Conservation (phyloP, 768 basidiomycete genomes). For the Lentinula detonsa region DNA sequence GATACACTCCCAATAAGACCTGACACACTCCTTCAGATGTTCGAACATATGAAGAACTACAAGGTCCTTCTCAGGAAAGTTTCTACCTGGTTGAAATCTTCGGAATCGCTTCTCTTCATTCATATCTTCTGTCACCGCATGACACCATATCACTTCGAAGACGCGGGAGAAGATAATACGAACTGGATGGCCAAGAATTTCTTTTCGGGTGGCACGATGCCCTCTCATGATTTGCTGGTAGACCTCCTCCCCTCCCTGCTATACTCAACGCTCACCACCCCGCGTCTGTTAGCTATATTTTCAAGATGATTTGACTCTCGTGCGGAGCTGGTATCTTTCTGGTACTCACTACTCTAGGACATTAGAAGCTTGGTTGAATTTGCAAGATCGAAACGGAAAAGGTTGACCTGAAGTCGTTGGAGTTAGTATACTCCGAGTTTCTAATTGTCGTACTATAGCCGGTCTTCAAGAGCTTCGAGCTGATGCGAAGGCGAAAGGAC, state of each 20-base stretch:
- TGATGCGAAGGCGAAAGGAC: constrained; percentile 42
- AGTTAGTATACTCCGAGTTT: neutral
- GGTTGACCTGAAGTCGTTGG: constrained; percentile 15
- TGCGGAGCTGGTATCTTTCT: constrained; percentile 56
- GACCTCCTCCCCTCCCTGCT: neutral
- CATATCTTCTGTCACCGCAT: constrained; percentile 66
- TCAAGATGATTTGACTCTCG: constrained; percentile 53
- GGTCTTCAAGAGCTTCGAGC: constrained; percentile 43
- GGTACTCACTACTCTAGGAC: constrained; percentile 62
- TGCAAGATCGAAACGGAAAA: constrained; percentile 48
- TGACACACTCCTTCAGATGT: constrained; percentile 37
- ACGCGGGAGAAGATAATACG: constrained; percentile 26
- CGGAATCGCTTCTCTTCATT: constrained; percentile 53
- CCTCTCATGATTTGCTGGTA: constrained; percentile 57
- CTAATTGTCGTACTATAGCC: constrained; percentile 14
- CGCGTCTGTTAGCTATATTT: constrained; percentile 44
- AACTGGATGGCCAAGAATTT: constrained; percentile 70
- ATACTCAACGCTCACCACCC: neutral
- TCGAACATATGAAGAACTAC: constrained; percentile 78
- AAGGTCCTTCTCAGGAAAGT: constrained; percentile 53
- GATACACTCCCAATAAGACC: neutral
- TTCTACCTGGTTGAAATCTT: constrained; percentile 48
- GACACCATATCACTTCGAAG: constrained; percentile 64
- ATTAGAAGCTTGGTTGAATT: constrained; percentile 57
- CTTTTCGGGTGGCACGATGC: constrained; percentile 74